Evolutionary conservation across 164 flowering plant genomes (phyloP), one percentile per base, ranked within the genome.

Genomic region (Chimonanthus praecox): DNA sequence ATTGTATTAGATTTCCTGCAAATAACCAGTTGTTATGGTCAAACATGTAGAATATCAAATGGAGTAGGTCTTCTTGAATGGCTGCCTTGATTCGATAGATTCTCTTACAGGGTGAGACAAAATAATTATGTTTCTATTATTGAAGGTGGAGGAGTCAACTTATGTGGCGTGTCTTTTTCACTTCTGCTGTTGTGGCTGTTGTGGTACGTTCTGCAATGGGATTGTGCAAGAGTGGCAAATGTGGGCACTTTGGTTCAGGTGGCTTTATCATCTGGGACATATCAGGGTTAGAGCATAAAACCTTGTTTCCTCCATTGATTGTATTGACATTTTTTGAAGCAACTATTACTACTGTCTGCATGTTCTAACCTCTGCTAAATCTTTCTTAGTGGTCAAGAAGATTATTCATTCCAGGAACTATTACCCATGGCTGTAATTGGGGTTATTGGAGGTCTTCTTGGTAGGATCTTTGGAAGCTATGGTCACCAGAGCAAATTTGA

Each of bases 401-500:
- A 95, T 75, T 95, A 95, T 82, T 95, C 97, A 13, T 95, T 95
- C 74, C 84, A 71, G 82, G 99, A 95, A 80, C 80, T 95, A 75
- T 80, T 95, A 78, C 99, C 99, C 16, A 95, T 95, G 99, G 98
- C 98, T 71, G 82, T 95, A 76, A 95, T 95, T 87, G 99, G 99
- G 58, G 88, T 95, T 47, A 90, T 90, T 76, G 99, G 99, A 72
- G 99, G 99, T 75, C 90, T 95, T 72, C 94, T 95, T 48, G 99
- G 99, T 95, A 79, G 43, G 88, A 74, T n/a, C 58, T 33, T 67
- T 58, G 15, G 44, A 50, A 49, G n/a, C 45, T 69, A 49, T 50
- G 60, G 58, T 69, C 33, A 45, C 18, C 21, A 9, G n/a, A 45
- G 54, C 48, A 68, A 13, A 46, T 21, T 15, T 66, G 60, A 15